phyloP scores from a whole-genome alignment of 805 yeast genomes.

The Lachancea thermotolerans region DNA sequence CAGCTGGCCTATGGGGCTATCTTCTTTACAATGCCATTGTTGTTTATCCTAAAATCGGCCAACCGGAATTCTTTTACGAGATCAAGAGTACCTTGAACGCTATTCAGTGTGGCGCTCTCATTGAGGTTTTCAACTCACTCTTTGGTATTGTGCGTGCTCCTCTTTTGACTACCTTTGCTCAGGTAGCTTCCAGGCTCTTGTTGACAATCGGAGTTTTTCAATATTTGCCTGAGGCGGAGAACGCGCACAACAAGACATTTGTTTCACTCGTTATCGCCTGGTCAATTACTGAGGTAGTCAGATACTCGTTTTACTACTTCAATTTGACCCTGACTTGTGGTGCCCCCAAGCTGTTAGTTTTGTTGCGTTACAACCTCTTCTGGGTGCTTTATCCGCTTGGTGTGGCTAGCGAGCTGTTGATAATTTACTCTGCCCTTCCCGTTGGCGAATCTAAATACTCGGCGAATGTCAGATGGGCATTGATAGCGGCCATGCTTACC shows the following conservation, averaged over 20 bases:
- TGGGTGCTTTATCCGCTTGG: constrained; percentile 84
- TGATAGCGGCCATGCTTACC: constrained; percentile 51
- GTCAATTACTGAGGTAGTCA: constrained; percentile 88
- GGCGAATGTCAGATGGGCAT: constrained; percentile 43
- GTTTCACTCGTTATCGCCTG: constrained; percentile 70
- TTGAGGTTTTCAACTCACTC: constrained; percentile 74
- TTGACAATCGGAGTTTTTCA: constrained; percentile 79
- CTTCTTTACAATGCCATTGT: constrained; percentile 41
- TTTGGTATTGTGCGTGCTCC: constrained; percentile 84
- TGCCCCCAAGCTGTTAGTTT: constrained; percentile 61
- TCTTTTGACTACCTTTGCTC: constrained; percentile 72
- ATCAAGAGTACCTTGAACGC: constrained; percentile 52
- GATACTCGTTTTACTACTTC: constrained; percentile 70
- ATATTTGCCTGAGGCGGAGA: constrained; percentile 63
- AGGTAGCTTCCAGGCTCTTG: constrained; percentile 77
- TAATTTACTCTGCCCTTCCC: constrained; percentile 64
- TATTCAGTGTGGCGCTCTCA: constrained; percentile 72
- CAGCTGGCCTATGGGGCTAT: constrained; percentile 49
- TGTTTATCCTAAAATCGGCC: constrained; percentile 43
- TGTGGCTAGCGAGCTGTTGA: constrained; percentile 72
- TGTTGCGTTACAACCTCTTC: constrained; percentile 79
- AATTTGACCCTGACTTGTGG: constrained; percentile 19
- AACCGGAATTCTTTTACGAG: constrained; percentile 56
- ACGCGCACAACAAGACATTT: constrained; percentile 45
- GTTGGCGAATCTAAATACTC: constrained; percentile 55